Evolutionary conservation across 331 rosid species (phyloP).

Genomic region (Quercus tomentella): DNA sequence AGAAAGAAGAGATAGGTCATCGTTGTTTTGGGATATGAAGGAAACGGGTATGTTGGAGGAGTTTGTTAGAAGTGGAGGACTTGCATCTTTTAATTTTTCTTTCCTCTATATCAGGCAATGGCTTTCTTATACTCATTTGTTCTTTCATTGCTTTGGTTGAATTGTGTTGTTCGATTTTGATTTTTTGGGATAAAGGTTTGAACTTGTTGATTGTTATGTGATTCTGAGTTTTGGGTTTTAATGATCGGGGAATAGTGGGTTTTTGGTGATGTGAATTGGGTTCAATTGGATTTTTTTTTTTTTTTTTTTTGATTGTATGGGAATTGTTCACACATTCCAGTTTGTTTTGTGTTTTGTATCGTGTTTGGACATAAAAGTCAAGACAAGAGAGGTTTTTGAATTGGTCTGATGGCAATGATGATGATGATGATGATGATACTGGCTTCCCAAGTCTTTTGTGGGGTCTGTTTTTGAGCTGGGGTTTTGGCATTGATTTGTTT

Average conservation of each 20-base stretch:
- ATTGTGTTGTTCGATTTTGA: background rate
- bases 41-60: no score
- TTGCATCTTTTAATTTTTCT: background rate
- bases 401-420: background rate
- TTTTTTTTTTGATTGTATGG: background rate
- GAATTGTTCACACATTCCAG: background rate
- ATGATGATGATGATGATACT: no score
- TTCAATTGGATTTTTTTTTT: background rate
- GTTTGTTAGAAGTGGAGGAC: no score
- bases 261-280: slow-evolving; percentile 10
- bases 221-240: slow-evolving; percentile 12
- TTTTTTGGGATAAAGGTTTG: background rate
- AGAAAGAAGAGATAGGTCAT: no score
- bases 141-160: background rate
- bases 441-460: no score
- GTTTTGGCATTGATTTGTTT: background rate
- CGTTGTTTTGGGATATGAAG: no score
- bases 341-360: background rate
- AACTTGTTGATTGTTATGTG: background rate
- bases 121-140: slow-evolving; percentile 6
- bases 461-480: no score
- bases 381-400: background rate
- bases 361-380: background rate
- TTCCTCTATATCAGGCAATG: background rate
- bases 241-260: slow-evolving; percentile 14